phyloP scores from a whole-genome alignment of 2,329 filamentous ascomycete genomes.

The Stemphylium beticola region DNA sequence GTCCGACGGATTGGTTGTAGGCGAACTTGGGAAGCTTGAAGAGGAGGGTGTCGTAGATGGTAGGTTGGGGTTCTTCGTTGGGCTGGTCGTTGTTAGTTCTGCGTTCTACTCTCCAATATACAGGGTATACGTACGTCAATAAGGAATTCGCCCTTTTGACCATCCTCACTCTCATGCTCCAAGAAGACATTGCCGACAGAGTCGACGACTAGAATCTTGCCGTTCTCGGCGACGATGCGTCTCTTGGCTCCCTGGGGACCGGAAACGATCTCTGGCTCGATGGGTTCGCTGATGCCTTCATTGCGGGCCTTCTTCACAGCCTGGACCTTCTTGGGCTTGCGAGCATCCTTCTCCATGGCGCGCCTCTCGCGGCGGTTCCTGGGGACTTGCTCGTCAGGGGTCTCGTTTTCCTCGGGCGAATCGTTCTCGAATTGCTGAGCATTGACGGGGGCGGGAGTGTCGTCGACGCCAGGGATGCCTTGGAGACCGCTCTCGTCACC shows the following conservation, averaged over 20 bases:
- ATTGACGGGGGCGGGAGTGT: conserved; percentile 45
- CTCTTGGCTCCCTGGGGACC: conserved; percentile 80
- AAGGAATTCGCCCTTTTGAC: conserved; percentile 79
- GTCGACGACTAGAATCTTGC: conserved; percentile 93
- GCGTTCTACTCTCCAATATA: not conserved
- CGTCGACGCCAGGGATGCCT: conserved; percentile 67
- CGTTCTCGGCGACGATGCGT: conserved; percentile 90
- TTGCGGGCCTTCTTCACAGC: conserved; percentile 63
- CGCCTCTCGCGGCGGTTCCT: conserved; percentile 84
- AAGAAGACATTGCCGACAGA: conserved; percentile 90
- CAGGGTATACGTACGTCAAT: conserved; percentile 71
- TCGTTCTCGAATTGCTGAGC: conserved; percentile 40
- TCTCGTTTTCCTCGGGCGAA: conserved; percentile 15
- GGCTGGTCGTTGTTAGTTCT: conserved; percentile 59
- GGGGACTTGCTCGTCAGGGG: conserved; percentile 61
- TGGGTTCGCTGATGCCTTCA: conserved; percentile 61
- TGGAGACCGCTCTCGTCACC: conserved; percentile 74
- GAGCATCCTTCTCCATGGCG: conserved; percentile 83
- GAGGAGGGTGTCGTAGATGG: conserved; percentile 81
- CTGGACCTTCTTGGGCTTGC: conserved; percentile 64
- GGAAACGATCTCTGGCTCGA: conserved; percentile 57
- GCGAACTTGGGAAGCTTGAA: conserved; percentile 77
- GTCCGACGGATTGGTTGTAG: conserved; percentile 61
- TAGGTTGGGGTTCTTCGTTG: conserved; percentile 79
- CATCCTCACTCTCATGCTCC: conserved; percentile 90